Conservation (phyloP, 2,329 filamentous ascomycete species). For the Apiospora koreana region DNA sequence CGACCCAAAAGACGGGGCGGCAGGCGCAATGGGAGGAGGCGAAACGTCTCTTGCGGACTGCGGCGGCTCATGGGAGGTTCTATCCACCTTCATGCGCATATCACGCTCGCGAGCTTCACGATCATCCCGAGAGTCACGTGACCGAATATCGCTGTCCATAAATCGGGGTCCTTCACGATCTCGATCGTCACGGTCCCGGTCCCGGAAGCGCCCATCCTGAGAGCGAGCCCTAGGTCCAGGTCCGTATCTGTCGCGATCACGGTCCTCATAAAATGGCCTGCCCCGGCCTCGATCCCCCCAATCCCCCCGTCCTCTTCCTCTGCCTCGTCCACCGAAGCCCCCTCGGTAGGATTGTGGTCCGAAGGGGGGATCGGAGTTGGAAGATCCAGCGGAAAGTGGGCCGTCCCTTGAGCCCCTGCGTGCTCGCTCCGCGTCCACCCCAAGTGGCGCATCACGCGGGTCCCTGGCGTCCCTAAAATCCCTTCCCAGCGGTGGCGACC, state of each 20-base stretch:
- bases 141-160: constrained; percentile 37
- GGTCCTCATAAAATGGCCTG: constrained; percentile 61
- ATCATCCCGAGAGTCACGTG: constrained; percentile 52
- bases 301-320: constrained; percentile 53
- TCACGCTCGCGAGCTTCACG: constrained; percentile 44
- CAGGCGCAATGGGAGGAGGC: constrained; percentile 58
- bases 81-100: constrained; percentile 51
- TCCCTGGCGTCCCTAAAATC: constrained; percentile 64
- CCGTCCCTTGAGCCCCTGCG: constrained; percentile 72
- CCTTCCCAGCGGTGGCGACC: constrained; percentile 62
- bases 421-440: constrained; percentile 67
- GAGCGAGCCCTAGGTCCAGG: constrained; percentile 61
- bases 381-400: constrained; percentile 70
- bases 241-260: constrained; percentile 57
- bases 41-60: constrained; percentile 53
- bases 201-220: constrained; percentile 62
- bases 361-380: constrained; percentile 67
- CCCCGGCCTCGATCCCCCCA: constrained; percentile 52
- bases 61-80: constrained; percentile 51
- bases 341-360: constrained; percentile 55
- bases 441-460: constrained; percentile 54
- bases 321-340: constrained; percentile 56
- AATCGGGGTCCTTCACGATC: constrained; percentile 36
- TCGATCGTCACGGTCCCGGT: constrained; percentile 50
- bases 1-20: constrained; percentile 59